Evolutionary conservation across 1,284 basidiomycete genomes (phyloP).

Genomic region (Ganoderma lingzhi): DNA sequence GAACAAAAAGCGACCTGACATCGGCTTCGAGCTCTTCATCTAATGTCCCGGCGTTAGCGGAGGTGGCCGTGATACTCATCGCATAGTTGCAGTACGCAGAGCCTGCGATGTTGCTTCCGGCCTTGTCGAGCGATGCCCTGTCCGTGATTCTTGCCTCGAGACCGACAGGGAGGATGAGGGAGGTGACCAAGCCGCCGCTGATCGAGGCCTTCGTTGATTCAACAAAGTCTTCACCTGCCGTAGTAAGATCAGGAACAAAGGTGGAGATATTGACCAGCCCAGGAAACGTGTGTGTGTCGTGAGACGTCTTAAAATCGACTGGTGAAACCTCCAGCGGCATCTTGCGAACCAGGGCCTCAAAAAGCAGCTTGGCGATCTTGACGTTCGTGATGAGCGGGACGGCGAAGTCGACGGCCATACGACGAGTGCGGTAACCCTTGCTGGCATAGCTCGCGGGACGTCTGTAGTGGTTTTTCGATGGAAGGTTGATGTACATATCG

Average conservation of each 20-base stretch:
- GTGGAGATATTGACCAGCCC: slow-evolving; percentile 91
- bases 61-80: slow-evolving; percentile 80
- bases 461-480: slow-evolving; percentile 98
- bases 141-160: slow-evolving; percentile 71
- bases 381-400: slow-evolving; percentile 98
- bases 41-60: slow-evolving; percentile 70
- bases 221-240: slow-evolving; percentile 71
- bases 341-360: slow-evolving; percentile 93
- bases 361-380: slow-evolving; percentile 98
- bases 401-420: slow-evolving; percentile 99
- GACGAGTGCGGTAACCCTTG: slow-evolving; percentile 96
- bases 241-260: slow-evolving; percentile 83
- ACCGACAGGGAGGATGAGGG: slow-evolving; percentile 82
- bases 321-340: slow-evolving; percentile 89
- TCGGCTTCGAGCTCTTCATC: slow-evolving; percentile 83
- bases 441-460: slow-evolving; percentile 97
- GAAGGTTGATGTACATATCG: slow-evolving; percentile 99
- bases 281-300: slow-evolving; percentile 91
- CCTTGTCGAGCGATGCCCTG: slow-evolving; percentile 70
- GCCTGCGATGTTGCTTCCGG: slow-evolving; percentile 69
- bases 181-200: slow-evolving; percentile 88
- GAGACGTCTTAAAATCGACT: slow-evolving; percentile 96
- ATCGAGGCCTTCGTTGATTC: slow-evolving; percentile 83
- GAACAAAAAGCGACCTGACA: slow-evolving; percentile 87
- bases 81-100: slow-evolving; percentile 88